Evolutionary conservation across 2,329 filamentous ascomycete species (phyloP).

Genomic region (Diaporthe sp.): DNA sequence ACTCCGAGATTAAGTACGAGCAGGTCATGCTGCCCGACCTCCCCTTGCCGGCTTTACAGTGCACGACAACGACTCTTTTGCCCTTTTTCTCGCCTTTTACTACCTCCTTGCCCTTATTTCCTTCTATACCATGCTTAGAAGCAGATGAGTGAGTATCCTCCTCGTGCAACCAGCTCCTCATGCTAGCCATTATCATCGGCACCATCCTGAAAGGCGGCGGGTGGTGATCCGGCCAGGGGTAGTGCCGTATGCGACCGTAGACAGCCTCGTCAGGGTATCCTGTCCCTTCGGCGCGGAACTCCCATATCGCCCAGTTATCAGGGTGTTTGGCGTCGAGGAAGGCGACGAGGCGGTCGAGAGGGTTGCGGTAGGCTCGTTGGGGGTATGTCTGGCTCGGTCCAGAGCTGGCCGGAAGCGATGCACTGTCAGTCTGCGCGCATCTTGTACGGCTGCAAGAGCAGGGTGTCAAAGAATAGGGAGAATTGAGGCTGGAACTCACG

Average conservation of each 20-base stretch:
- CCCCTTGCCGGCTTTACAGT: constrained; percentile 98
- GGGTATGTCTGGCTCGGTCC: constrained; percentile 92
- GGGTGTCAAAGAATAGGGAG: background rate
- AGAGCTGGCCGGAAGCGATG: constrained; percentile 75
- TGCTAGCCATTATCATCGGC: constrained; percentile 89
- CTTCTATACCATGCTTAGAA: constrained; percentile 41
- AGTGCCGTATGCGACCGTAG: constrained; percentile 87
- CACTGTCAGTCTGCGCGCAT: background rate
- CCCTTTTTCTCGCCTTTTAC: constrained; percentile 41
- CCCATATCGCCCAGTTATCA: constrained; percentile 93
- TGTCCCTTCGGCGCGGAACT: constrained; percentile 96
- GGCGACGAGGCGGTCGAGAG: constrained; percentile 85
- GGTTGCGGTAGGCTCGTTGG: constrained; percentile 93
- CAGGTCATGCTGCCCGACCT: constrained; percentile 90
- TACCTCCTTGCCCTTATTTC: background rate
- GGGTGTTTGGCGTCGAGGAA: constrained; percentile 91
- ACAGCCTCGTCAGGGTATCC: constrained; percentile 95
- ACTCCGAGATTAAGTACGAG: constrained; percentile 90
- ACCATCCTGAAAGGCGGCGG: constrained; percentile 93
- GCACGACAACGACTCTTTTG: constrained; percentile 84
- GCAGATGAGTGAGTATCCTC: constrained; percentile 49
- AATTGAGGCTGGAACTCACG: constrained; percentile 55
- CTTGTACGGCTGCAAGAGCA: background rate
- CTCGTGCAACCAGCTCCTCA: constrained; percentile 86
- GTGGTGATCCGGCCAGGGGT: constrained; percentile 97